These are phyloP conservation scores for Entonaema liquescens DNA, from an alignment of 495 filamentous ascomycete species.

Conservation along the genomic window DNA sequence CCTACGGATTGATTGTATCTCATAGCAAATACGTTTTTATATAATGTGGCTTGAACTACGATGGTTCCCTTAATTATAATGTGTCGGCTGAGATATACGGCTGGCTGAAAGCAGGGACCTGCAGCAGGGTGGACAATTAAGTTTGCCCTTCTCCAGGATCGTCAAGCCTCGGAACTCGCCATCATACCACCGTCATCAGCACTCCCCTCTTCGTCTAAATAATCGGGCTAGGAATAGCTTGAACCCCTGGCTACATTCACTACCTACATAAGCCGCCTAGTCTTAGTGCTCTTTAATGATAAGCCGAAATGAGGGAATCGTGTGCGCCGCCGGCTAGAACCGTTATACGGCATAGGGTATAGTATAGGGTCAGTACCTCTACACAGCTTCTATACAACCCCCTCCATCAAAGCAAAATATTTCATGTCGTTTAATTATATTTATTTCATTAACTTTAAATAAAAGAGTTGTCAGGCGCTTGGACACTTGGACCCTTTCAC, in stretches of 20 bases:
- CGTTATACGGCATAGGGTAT: neutral
- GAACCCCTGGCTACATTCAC: neutral
- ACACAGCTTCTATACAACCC: neutral
- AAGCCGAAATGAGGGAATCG: neutral
- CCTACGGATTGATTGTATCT: neutral
- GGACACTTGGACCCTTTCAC: neutral
- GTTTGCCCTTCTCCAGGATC: conserved; percentile 8
- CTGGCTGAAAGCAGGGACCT: conserved; percentile 26
- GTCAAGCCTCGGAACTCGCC: neutral
- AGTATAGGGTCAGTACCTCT: no score
- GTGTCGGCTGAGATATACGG: conserved; percentile 22
- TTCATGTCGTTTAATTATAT: neutral
- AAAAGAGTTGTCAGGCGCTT: neutral
- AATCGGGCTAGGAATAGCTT: neutral
- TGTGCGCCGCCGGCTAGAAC: neutral
- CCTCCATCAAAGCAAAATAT: neutral
- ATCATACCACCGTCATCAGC: conserved; percentile 5
- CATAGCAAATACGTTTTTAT: no score
- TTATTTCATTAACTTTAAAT: neutral
- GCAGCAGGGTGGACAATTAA: neutral
- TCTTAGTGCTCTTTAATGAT: no score
- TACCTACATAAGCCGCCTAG: neutral
- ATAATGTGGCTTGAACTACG: no score
- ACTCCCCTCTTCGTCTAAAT: neutral
- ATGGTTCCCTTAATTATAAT: no score